phyloP scores from a whole-genome alignment of 257 asterid genomes.

The Ajuga chamaepitys region DNA sequence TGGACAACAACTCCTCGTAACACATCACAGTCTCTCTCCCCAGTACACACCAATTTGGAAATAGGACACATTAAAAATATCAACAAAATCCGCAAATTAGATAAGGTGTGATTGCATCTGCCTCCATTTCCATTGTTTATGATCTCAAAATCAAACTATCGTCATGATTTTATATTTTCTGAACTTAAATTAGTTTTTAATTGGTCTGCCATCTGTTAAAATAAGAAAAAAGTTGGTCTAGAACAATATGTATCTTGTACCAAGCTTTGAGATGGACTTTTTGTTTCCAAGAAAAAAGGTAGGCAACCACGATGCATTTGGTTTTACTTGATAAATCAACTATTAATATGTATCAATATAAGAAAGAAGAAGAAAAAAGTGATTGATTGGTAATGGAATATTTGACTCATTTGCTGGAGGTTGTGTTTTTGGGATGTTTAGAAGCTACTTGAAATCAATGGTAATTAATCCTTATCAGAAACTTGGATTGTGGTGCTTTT shows the following conservation, averaged over 20 bases:
- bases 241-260: background rate
- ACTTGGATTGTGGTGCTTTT: background rate
- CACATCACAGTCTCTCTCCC: too few species aligned
- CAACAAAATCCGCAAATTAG: background rate
- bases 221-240: background rate
- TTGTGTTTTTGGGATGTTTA: background rate
- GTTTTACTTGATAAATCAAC: background rate
- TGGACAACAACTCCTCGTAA: too few species aligned
- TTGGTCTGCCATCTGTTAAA: background rate
- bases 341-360: background rate
- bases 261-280: background rate
- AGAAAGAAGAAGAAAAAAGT: background rate
- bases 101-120: background rate
- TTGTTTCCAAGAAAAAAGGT: background rate
- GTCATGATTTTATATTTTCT: background rate
- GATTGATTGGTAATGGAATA: background rate
- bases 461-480: background rate
- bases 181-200: background rate
- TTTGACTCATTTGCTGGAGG: background rate
- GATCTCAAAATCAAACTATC: background rate
- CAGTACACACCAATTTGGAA: too few species aligned
- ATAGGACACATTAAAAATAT: too few species aligned
- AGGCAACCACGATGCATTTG: background rate
- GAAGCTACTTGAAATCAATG: background rate
- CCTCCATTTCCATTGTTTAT: background rate